Evolutionary conservation across 441 rosid genomes (phyloP).

Genomic region (Croton laevigatus): DNA sequence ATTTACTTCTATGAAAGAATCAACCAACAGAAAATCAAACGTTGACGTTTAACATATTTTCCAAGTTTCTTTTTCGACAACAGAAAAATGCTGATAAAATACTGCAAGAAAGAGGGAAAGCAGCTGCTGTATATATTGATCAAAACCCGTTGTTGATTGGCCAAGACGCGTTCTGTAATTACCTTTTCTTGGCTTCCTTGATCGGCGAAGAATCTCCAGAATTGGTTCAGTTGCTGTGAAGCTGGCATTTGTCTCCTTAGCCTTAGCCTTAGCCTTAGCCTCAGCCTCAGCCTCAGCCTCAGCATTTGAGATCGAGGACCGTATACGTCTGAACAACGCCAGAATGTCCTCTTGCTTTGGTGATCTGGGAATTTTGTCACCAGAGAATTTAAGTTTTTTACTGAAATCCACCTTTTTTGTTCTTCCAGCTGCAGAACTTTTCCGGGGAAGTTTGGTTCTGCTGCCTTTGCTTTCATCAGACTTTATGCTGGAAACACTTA

Average conservation of each 20-base stretch:
- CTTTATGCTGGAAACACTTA: conserved; percentile 26
- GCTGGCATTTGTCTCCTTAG: conserved; percentile 11
- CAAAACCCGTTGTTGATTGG: too few species aligned
- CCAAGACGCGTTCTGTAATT: background rate
- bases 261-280: conserved; percentile 17
- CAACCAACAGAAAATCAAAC: too few species aligned
- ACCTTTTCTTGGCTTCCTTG: conserved; percentile 36
- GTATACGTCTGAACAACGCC: conserved; percentile 51
- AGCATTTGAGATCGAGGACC: conserved; percentile 50
- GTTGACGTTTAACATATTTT: background rate
- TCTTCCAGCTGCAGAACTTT: conserved; percentile 28
- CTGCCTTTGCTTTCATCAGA: conserved; percentile 30
- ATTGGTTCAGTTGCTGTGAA: conserved; percentile 35
- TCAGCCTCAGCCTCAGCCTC: conserved; percentile 21
- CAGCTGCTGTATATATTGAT: too few species aligned
- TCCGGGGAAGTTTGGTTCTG: conserved; percentile 20
- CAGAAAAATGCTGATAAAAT: background rate
- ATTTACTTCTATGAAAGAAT: background rate
- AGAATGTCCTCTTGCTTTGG: conserved; percentile 49
- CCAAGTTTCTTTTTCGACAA: background rate
- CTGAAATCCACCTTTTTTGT: conserved; percentile 19
- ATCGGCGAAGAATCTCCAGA: conserved; percentile 34
- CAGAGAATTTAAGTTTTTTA: conserved; percentile 20
- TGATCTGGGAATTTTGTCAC: conserved; percentile 23
- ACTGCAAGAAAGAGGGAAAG: too few species aligned